Percentiles rank a stretch among this genome's conserved stretches.
phyloP scores from a whole-genome alignment of 208 protist species.

The Naegleria lovaniensis region DNA sequence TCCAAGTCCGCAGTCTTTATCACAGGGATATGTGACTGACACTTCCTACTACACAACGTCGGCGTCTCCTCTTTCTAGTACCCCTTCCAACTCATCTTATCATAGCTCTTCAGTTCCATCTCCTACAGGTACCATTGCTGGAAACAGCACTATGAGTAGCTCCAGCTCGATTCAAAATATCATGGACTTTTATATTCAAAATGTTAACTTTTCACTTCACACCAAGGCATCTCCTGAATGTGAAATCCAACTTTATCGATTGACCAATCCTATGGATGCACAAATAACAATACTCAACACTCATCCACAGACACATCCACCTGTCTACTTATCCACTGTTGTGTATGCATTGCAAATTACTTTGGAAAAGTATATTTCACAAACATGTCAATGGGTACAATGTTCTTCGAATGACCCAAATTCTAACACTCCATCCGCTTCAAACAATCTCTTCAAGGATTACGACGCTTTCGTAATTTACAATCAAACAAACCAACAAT shows the following conservation, averaged over 20 bases:
- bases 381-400: background rate
- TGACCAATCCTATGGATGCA: conserved; percentile 19
- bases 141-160: too few relatives aligned
- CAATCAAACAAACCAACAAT: background rate
- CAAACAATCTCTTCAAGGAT: background rate
- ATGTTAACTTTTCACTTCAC: background rate
- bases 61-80: too few relatives aligned
- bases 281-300: background rate
- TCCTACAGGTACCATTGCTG: too few relatives aligned
- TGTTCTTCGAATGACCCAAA: background rate
- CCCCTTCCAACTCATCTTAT: too few relatives aligned
- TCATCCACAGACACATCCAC: background rate
- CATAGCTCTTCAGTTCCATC: too few relatives aligned
- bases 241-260: background rate
- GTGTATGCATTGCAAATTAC: background rate
- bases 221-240: background rate
- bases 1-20: too few relatives aligned
- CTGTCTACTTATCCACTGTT: background rate
- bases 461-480: background rate
- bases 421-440: background rate
- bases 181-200: conserved; percentile 10
- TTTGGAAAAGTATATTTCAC: background rate
- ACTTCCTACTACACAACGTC: too few relatives aligned
- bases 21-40: too few relatives aligned
- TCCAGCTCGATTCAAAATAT: background rate